Evolutionary conservation across 441 rosid genomes (phyloP).

Genomic region (Kokia cookei): DNA sequence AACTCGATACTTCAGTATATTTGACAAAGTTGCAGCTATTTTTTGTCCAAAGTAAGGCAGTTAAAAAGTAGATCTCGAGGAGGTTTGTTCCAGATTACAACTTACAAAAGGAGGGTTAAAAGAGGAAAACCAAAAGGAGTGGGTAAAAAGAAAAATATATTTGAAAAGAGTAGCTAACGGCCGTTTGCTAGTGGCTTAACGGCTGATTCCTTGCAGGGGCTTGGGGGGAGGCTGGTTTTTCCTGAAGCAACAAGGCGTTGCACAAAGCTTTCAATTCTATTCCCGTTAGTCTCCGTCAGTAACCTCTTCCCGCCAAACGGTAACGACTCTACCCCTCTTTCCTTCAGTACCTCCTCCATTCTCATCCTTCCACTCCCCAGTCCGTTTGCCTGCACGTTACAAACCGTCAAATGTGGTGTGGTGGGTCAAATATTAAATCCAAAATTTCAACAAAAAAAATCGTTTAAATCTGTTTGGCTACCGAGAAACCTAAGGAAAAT

Average conservation of each 20-base stretch:
- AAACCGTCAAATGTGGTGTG: slow-evolving; percentile 12
- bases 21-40: not conserved
- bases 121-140: not conserved
- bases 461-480: not conserved
- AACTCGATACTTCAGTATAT: not conserved
- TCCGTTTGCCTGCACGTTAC: slow-evolving; percentile 57
- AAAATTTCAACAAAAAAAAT: not conserved
- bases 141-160: not conserved
- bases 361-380: slow-evolving; percentile 30
- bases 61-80: slow-evolving; percentile 12
- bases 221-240: slow-evolving; percentile 72
- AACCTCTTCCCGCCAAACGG: slow-evolving; percentile 89
- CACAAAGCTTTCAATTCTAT: slow-evolving; percentile 65
- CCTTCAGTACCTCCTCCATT: slow-evolving; percentile 56
- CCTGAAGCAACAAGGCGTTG: slow-evolving; percentile 74
- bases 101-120: slow-evolving; percentile 15
- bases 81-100: not conserved
- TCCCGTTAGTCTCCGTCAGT: slow-evolving; percentile 76
- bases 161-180: slow-evolving; percentile 30
- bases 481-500: not conserved
- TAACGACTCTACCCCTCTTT: slow-evolving; percentile 76
- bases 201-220: slow-evolving; percentile 83
- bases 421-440: not conserved
- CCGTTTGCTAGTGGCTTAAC: slow-evolving; percentile 58
- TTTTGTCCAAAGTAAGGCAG: not conserved